These are phyloP conservation scores for Scedosporium aurantiacum DNA, from an alignment of 2,329 filamentous ascomycete species.

Conservation along the genomic window DNA sequence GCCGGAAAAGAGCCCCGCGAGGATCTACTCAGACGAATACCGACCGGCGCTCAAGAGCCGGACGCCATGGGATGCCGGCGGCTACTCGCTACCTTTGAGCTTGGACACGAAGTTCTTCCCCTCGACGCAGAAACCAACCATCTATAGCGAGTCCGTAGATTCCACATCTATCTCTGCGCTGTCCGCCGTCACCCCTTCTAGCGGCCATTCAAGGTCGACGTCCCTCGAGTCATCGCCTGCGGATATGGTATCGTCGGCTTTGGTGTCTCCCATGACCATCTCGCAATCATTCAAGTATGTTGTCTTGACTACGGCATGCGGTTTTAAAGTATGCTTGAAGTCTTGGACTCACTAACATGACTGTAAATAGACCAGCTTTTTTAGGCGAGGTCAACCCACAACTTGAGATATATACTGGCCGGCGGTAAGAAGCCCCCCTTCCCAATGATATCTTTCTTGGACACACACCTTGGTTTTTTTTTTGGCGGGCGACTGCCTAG, in stretches of 20 bases:
- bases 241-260: conserved; percentile 3
- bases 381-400: conserved; percentile 10
- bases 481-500: no score
- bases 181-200: conserved; percentile 6
- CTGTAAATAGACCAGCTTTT: neutral
- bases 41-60: conserved; percentile 19
- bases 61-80: conserved; percentile 40
- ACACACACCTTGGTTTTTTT: no score
- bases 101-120: conserved; percentile 24
- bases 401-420: conserved; percentile 5
- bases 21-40: neutral
- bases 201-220: conserved; percentile 18
- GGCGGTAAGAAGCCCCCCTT: neutral
- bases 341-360: neutral
- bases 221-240: conserved; percentile 20
- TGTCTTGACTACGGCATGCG: neutral
- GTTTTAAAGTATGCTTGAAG: neutral
- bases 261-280: conserved; percentile 5
- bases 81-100: conserved; percentile 34
- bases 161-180: conserved; percentile 7
- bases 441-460: neutral
- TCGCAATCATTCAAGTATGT: conserved; percentile 3
- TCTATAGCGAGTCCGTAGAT: conserved; percentile 16
- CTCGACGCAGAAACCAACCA: conserved; percentile 13
- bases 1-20: conserved; percentile 1